These are phyloP conservation scores for Kalaharituber pfeilii DNA, from an alignment of 2,329 filamentous ascomycete species.

Conservation along the genomic window DNA sequence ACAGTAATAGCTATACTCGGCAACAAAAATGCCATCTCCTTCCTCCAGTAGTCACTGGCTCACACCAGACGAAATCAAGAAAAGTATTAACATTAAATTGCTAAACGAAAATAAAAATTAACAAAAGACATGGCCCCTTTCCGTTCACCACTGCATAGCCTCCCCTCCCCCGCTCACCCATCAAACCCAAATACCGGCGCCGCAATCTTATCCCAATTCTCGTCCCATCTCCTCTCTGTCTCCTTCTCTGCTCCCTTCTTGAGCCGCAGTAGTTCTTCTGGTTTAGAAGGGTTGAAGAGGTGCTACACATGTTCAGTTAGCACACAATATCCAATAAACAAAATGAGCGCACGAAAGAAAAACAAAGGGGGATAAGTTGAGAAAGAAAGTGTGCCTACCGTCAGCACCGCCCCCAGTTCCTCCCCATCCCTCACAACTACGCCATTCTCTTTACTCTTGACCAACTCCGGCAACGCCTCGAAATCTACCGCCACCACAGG, in stretches of 20 bases:
- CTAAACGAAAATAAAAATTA: no score
- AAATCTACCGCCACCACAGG: constrained; percentile 77
- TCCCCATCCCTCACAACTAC: constrained; percentile 59
- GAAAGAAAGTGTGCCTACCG: constrained; percentile 2
- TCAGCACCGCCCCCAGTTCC: constrained; percentile 46
- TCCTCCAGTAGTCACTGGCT: no score
- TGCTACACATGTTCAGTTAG: no score
- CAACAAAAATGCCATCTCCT: no score
- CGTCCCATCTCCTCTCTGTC: constrained; percentile 68
- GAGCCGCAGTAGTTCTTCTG: constrained; percentile 44
- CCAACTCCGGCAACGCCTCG: constrained; percentile 78
- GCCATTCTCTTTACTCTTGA: constrained; percentile 72
- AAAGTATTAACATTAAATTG: no score
- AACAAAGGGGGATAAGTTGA: background rate
- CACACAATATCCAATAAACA: no score
- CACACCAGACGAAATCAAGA: no score
- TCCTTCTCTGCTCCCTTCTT: constrained; percentile 56
- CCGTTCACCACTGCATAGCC: no score
- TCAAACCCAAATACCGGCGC: constrained; percentile 46
- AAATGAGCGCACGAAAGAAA: background rate
- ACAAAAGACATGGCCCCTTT: no score
- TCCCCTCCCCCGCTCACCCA: no score
- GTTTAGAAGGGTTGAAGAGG: background rate
- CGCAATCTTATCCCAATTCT: constrained; percentile 73
- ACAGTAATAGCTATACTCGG: no score